Percentiles rank a stretch among this genome's conserved stretches.
Conservation (phyloP, 371 early-diverging fungal species). For the Mucor piriformis region DNA sequence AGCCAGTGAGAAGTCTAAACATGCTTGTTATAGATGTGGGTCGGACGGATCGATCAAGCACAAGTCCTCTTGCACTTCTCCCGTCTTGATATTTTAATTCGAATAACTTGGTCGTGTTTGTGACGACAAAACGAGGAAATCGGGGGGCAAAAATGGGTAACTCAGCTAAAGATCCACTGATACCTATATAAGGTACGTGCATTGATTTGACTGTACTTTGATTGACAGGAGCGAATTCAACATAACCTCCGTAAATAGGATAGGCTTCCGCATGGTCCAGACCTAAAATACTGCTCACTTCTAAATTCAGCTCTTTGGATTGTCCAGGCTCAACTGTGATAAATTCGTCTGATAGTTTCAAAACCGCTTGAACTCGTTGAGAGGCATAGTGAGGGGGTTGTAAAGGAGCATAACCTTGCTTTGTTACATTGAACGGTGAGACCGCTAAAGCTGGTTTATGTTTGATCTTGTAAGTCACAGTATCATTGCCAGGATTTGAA, state of each 20-base stretch:
- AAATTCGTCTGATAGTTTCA: constrained; percentile 29
- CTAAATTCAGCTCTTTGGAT: constrained; percentile 21
- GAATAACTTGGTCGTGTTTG: background rate
- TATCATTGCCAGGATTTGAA: constrained; percentile 55
- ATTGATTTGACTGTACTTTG: constrained; percentile 18
- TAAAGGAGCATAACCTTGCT: constrained; percentile 31
- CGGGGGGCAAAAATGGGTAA: constrained; percentile 51
- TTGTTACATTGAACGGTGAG: constrained; percentile 38
- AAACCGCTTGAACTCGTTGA: constrained; percentile 28
- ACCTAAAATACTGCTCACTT: constrained; percentile 11
- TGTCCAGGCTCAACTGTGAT: constrained; percentile 50
- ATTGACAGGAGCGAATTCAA: constrained; percentile 27
- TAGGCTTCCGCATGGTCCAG: constrained; percentile 11
- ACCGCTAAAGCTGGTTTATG: constrained; percentile 41
- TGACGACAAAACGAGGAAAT: constrained; percentile 25
- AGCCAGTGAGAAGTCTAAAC: constrained; percentile 24
- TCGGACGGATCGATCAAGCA: constrained; percentile 4
- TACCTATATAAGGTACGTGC: constrained; percentile 60
- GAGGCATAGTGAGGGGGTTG: constrained; percentile 24
- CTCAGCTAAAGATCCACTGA: constrained; percentile 50
- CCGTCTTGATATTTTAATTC: background rate
- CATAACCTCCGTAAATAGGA: constrained; percentile 48
- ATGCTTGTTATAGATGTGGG: constrained; percentile 6
- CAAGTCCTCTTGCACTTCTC: background rate
- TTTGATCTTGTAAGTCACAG: constrained; percentile 46